Evolutionary conservation across 805 yeast genomes (phyloP).

Genomic region (Candida tammaniensis): DNA sequence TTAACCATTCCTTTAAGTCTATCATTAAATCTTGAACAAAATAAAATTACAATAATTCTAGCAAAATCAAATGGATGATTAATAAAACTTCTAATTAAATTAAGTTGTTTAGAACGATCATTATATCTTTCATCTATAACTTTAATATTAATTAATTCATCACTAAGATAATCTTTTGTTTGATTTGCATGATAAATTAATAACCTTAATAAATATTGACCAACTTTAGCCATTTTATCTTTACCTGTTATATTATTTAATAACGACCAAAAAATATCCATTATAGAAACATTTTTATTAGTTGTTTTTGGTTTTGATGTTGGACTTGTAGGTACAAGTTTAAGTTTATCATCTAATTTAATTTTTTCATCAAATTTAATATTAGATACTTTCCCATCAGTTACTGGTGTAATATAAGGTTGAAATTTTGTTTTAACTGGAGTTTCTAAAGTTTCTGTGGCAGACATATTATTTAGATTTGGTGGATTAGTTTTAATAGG

Average conservation of each 20-base stretch:
- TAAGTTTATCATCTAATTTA: constrained; percentile 4
- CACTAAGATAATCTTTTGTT: constrained; percentile 32
- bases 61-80: constrained; percentile 37
- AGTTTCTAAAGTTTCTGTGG: constrained; percentile 12
- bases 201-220: constrained; percentile 57
- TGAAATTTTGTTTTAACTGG: constrained; percentile 10
- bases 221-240: constrained; percentile 65
- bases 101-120: constrained; percentile 28
- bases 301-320: constrained; percentile 2
- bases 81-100: constrained; percentile 32
- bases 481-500: constrained; percentile 8
- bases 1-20: constrained; percentile 43
- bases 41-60: constrained; percentile 29
- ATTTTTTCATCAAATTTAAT: constrained; percentile 10
- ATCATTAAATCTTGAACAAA: constrained; percentile 38
- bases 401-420: constrained; percentile 14
- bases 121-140: constrained; percentile 30
- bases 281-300: constrained; percentile 2
- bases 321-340: constrained; percentile 6
- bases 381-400: constrained; percentile 7
- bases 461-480: constrained; percentile 18
- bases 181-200: constrained; percentile 46
- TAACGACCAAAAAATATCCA: constrained; percentile 50
- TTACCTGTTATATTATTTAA: constrained; percentile 58
- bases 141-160: constrained; percentile 30